phyloP scores from a whole-genome alignment of 163 green algal species.

The Scenedesmus sp. region DNA sequence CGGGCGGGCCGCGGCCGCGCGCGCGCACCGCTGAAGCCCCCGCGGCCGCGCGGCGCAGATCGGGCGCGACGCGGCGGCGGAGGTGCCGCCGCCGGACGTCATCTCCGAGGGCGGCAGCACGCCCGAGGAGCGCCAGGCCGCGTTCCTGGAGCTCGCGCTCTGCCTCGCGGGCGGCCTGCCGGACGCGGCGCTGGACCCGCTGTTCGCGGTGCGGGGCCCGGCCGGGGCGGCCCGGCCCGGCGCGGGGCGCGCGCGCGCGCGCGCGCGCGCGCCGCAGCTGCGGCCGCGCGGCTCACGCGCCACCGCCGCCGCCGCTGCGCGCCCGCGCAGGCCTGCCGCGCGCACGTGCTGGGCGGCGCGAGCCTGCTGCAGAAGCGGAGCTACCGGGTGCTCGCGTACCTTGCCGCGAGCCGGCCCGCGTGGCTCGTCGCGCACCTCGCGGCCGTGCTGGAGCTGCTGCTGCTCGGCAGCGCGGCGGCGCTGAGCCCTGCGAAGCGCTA shows the following conservation, averaged over 20 bases:
- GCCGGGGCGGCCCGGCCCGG: too few species aligned
- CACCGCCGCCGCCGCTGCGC: too few species aligned
- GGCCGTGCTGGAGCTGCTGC: constrained; percentile 60
- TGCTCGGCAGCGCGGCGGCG: constrained; percentile 50
- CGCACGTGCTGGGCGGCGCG: constrained; percentile 69
- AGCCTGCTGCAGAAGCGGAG: constrained; percentile 89
- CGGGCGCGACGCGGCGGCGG: constrained; percentile 5
- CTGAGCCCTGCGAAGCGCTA: constrained; percentile 79
- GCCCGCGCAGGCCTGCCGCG: constrained; percentile 62
- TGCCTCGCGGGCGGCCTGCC: constrained; percentile 76
- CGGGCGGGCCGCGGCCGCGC: too few species aligned
- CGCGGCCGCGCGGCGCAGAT: too few species aligned
- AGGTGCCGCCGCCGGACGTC: constrained; percentile 51
- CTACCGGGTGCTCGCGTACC: constrained; percentile 90
- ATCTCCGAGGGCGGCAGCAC: constrained; percentile 59
- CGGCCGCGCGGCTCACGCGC: too few species aligned
- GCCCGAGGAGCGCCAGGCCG: constrained; percentile 48
- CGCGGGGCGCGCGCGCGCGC: too few species aligned
- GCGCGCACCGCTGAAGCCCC: too few species aligned
- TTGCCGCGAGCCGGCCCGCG: constrained; percentile 63
- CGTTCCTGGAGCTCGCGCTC: constrained; percentile 88
- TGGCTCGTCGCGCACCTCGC: constrained; percentile 56
- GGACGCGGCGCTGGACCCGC: constrained; percentile 61
- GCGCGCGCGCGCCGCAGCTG: too few species aligned
- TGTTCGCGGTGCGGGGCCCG: constrained; percentile 71